Evolutionary conservation across 2,329 filamentous ascomycete species (phyloP).

Genomic region (Colletotrichum sp.): DNA sequence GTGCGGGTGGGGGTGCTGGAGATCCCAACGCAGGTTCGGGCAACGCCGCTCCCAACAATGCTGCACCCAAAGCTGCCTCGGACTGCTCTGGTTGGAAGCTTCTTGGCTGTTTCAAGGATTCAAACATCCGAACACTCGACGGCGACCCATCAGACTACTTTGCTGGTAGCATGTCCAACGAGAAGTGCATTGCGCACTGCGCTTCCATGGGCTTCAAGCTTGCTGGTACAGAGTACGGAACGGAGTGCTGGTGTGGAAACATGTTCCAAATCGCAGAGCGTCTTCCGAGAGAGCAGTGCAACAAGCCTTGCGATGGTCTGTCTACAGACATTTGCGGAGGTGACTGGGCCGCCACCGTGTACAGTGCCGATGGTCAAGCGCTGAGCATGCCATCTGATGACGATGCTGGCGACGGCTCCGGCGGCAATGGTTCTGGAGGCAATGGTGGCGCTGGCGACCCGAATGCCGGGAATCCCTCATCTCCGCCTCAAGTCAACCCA

Average conservation of each 20-base stretch:
- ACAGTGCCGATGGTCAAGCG: slow-evolving; percentile 17
- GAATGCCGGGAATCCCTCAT: neutral
- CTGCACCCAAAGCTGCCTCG: neutral
- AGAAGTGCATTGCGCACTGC: slow-evolving; percentile 55
- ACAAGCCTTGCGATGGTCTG: slow-evolving; percentile 11
- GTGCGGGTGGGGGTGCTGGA: neutral
- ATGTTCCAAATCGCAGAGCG: slow-evolving; percentile 17
- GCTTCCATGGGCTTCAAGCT: slow-evolving; percentile 40
- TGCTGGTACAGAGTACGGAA: slow-evolving; percentile 54
- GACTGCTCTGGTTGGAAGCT: slow-evolving; percentile 28
- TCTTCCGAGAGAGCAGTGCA: slow-evolving; percentile 12
- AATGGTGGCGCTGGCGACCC: neutral
- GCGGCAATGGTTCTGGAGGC: neutral
- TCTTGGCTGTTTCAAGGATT: slow-evolving; percentile 37
- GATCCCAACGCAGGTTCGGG: neutral
- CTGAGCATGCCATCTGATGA: slow-evolving; percentile 3
- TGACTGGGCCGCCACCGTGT: slow-evolving; percentile 21
- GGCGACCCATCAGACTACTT: slow-evolving; percentile 29
- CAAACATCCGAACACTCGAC: slow-evolving; percentile 17
- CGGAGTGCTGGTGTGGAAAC: slow-evolving; percentile 58
- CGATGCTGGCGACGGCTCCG: neutral
- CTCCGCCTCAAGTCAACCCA: neutral
- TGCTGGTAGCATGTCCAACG: slow-evolving; percentile 49
- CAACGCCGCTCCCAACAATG: neutral
- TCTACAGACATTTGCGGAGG: slow-evolving; percentile 19